phyloP scores from a whole-genome alignment of 1,284 basidiomycete species.

The Rhodotorula sp. region DNA sequence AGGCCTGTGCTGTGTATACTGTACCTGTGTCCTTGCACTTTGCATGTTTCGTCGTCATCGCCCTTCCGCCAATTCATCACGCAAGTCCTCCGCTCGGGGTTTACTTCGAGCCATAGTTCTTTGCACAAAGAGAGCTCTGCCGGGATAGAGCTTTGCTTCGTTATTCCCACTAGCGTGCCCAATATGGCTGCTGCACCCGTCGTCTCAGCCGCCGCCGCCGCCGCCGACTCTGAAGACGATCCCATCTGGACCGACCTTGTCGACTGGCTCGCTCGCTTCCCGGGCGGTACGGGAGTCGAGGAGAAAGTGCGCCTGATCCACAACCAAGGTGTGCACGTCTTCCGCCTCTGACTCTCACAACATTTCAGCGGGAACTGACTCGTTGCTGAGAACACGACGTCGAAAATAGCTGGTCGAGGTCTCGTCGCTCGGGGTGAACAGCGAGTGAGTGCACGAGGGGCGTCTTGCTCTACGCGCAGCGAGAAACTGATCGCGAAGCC shows the following conservation, averaged over 20 bases:
- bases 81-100: no score
- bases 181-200: no score
- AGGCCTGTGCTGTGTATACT: no score
- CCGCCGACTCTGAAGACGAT: neutral
- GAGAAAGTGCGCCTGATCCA: conserved; percentile 23
- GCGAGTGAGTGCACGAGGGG: neutral
- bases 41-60: no score
- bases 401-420: conserved; percentile 29
- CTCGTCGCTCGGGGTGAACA: conserved; percentile 23
- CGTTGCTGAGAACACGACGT: neutral
- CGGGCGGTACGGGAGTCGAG: conserved; percentile 6
- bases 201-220: neutral
- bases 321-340: conserved; percentile 14
- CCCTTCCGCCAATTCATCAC: no score
- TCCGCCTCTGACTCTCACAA: neutral
- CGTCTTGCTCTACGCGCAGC: neutral
- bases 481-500: no score
- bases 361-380: neutral
- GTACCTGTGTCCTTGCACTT: no score
- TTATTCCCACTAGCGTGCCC: no score
- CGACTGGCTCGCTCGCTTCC: conserved; percentile 20
- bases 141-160: no score
- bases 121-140: no score
- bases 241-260: conserved; percentile 23
- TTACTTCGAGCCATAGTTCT: no score